phyloP scores from a whole-genome alignment of 345 rosid genomes.

The Eucalyptus regnans region DNA sequence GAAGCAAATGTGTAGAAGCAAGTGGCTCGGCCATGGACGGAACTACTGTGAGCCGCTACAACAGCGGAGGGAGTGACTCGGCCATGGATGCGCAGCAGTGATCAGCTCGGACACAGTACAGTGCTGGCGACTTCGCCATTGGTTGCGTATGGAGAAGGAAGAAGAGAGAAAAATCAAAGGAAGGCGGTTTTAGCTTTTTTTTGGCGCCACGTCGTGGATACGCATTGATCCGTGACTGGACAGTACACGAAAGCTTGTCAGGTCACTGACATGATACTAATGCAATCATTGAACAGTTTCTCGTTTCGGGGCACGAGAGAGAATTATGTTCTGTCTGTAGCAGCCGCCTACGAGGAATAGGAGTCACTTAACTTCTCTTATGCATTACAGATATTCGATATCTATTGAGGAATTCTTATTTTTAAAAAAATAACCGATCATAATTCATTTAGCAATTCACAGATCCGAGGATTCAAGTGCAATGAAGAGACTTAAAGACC shows the following conservation, averaged over 20 bases:
- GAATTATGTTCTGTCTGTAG: background rate
- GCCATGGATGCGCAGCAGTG: background rate
- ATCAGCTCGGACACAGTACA: background rate
- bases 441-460: background rate
- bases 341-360: background rate
- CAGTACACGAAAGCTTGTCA: no score
- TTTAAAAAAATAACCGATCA: background rate
- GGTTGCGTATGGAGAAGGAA: background rate
- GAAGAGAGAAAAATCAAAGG: background rate
- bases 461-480: background rate
- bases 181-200: background rate
- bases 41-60: rapidly evolving
- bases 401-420: background rate
- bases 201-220: background rate
- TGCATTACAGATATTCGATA: background rate
- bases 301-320: background rate
- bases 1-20: background rate
- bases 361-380: background rate
- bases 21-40: background rate
- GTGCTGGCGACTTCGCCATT: background rate
- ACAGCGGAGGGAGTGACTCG: background rate
- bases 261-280: background rate
- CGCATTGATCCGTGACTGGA: background rate
- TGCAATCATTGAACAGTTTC: background rate
- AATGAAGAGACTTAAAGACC: background rate